A percentile compares a stretch with the other conserved stretches of the same genome.
These are phyloP conservation scores for Fusarium bactridioides DNA, from an alignment of 2,329 filamentous ascomycete species.

Conservation along the genomic window DNA sequence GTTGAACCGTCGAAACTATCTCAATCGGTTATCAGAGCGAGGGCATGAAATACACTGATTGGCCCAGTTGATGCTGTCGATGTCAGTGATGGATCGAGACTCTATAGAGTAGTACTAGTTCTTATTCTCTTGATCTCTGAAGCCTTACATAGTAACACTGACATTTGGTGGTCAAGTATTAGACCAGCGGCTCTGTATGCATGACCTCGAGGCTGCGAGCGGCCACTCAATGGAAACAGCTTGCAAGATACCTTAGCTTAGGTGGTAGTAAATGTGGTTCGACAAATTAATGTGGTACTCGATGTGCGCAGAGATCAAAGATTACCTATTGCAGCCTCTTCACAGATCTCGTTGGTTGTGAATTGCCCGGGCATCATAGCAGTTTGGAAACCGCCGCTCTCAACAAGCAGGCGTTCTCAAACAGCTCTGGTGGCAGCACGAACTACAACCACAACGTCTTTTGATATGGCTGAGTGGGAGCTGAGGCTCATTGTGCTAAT, in stretches of 20 bases:
- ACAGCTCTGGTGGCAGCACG: background rate
- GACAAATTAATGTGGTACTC: background rate
- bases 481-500: background rate
- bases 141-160: no score
- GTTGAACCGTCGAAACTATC: background rate
- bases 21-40: background rate
- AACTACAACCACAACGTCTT: background rate
- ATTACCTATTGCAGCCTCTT: background rate
- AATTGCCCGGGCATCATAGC: background rate
- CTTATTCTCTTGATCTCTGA: background rate
- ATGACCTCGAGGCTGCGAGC: background rate
- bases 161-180: background rate
- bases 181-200: background rate
- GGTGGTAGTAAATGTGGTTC: background rate
- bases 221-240: background rate
- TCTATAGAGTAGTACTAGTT: background rate
- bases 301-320: background rate
- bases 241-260: background rate
- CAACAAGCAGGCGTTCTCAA: background rate
- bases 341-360: background rate
- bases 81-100: background rate
- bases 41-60: background rate
- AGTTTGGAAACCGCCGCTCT: background rate
- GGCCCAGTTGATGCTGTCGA: background rate
- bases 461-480: background rate